A percentile compares a stretch with the other conserved stretches of the same genome.
These are phyloP conservation scores for Wickerhamiella sergipiensis DNA, from an alignment of 805 yeast species.

Conservation along the genomic window DNA sequence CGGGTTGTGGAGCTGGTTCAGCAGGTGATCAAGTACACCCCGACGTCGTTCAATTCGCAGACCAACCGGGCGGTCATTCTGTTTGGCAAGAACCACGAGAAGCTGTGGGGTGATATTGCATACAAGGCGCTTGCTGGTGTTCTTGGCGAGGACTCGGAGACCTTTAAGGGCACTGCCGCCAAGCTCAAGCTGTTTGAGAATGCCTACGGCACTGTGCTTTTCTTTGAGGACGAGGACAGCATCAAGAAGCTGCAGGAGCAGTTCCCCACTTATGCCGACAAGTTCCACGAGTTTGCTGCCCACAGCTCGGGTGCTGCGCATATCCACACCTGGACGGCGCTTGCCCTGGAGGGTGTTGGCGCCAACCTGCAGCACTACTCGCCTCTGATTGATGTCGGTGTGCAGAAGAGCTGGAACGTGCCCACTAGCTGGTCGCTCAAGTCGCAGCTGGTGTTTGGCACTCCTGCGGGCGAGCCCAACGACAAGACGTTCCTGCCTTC, in stretches of 20 bases:
- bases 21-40: conserved; percentile 34
- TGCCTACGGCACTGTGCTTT: conserved; percentile 35
- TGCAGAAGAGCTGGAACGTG: conserved; percentile 28
- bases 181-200: conserved; percentile 30
- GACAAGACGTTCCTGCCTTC: conserved; percentile 31
- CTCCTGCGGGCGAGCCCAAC: conserved; percentile 26
- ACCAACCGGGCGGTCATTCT: conserved; percentile 35
- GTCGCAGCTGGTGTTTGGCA: conserved; percentile 40
- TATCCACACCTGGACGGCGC: conserved; percentile 37
- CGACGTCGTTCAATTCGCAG: conserved; percentile 41
- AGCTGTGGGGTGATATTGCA: conserved; percentile 32
- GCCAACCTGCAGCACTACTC: conserved; percentile 42
- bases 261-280: conserved; percentile 31
- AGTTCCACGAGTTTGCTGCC: conserved; percentile 36
- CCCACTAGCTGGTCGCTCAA: conserved; percentile 34
- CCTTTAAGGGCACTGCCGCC: conserved; percentile 30
- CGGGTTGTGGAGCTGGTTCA: conserved; percentile 32
- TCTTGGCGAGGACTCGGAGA: conserved; percentile 19
- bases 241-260: conserved; percentile 30
- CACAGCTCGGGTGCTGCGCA: conserved; percentile 35
- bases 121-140: conserved; percentile 22
- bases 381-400: conserved; percentile 27
- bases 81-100: conserved; percentile 33
- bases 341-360: conserved; percentile 33
- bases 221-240: conserved; percentile 33